Evolutionary conservation across 2,329 filamentous ascomycete genomes (phyloP).

Genomic region (Cercospora citrullina): DNA sequence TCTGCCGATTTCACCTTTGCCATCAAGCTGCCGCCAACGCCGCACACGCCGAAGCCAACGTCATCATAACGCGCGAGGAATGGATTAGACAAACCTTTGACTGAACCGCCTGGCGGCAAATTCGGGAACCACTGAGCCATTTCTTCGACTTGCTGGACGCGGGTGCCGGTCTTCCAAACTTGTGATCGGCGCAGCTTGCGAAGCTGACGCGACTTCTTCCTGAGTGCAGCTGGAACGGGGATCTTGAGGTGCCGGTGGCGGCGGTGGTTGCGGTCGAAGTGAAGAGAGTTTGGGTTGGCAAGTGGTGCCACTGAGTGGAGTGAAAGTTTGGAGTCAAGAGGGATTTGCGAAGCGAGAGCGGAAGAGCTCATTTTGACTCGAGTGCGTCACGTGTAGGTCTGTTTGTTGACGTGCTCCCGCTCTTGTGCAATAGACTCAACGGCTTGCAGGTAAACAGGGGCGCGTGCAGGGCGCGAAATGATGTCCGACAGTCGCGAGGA

Average conservation of each 20-base stretch:
- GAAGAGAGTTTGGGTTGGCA: conserved; percentile 2
- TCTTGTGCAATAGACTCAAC: neutral
- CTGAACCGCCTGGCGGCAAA: conserved; percentile 5
- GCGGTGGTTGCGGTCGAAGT: neutral
- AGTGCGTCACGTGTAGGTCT: conserved; percentile 7
- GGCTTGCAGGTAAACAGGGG: neutral
- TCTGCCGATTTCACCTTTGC: neutral
- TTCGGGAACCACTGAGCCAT: conserved; percentile 26
- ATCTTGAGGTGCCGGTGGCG: conserved; percentile 6
- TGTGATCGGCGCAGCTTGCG: conserved; percentile 13
- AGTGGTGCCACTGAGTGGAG: conserved; percentile 16
- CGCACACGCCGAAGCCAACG: neutral
- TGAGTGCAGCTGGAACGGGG: conserved; percentile 11
- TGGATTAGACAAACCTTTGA: conserved; percentile 16
- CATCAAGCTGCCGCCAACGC: conserved; percentile 2
- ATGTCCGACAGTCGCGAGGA: neutral
- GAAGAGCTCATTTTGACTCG: conserved; percentile 4
- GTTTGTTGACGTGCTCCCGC: conserved; percentile 1
- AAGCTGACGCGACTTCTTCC: conserved; percentile 19
- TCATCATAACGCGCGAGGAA: neutral
- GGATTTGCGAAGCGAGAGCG: conserved; percentile 2
- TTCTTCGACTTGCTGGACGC: conserved; percentile 18
- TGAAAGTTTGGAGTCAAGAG: conserved; percentile 14
- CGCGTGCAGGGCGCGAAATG: neutral
- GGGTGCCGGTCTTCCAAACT: conserved; percentile 18